These are phyloP conservation scores for Linnemannia elongata DNA, from an alignment of 192 early-diverging fungal genomes.

Conservation along the genomic window DNA sequence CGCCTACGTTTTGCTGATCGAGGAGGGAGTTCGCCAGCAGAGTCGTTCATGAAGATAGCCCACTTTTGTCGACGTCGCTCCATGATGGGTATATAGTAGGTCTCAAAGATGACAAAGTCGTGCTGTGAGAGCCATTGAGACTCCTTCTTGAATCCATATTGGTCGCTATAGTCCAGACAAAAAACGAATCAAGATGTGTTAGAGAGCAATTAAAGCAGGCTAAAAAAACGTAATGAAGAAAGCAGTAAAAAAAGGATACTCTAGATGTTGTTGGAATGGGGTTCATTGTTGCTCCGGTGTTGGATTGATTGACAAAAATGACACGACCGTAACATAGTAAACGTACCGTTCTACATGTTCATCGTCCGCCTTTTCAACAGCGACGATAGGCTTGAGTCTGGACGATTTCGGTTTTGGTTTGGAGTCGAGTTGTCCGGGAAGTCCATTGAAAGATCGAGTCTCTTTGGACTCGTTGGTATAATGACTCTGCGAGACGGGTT, in stretches of 20 bases:
- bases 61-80: constrained; percentile 63
- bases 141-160: constrained; percentile 69
- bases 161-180: constrained; percentile 60
- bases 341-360: constrained; percentile 53
- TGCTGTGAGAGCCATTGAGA: constrained; percentile 64
- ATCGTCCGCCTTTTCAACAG: constrained; percentile 36
- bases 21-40: constrained; percentile 59
- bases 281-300: not conserved
- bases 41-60: constrained; percentile 62
- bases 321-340: not conserved
- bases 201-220: not conserved
- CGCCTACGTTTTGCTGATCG: constrained; percentile 61
- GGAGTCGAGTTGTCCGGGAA: constrained; percentile 35
- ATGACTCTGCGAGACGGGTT: constrained; percentile 26
- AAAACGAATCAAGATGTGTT: not conserved
- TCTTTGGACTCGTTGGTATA: constrained; percentile 50
- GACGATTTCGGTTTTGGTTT: constrained; percentile 52
- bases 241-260: constrained; percentile 14
- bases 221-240: not conserved
- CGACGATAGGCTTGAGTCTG: constrained; percentile 42
- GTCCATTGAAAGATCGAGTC: constrained; percentile 50
- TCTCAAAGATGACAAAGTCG: constrained; percentile 66
- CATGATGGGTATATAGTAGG: constrained; percentile 61
- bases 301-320: constrained; percentile 1
- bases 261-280: not conserved